These are phyloP conservation scores for Ramaria sp. DNA, from an alignment of 768 basidiomycete species.

Conservation along the genomic window DNA sequence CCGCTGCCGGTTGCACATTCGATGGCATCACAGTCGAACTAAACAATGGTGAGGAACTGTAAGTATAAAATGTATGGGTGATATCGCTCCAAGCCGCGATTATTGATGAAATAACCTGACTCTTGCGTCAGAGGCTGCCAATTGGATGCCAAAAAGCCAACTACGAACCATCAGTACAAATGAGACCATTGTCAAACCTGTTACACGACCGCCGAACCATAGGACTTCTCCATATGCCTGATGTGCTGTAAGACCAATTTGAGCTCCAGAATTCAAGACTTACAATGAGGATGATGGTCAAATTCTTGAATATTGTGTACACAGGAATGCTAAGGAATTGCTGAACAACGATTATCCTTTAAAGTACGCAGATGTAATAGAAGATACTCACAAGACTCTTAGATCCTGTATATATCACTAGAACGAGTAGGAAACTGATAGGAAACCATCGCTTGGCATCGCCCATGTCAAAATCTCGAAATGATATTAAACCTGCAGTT, in stretches of 20 bases:
- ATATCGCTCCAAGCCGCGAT: conserved; percentile 97
- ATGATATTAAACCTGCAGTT: conserved; percentile 66
- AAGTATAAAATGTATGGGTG: conserved; percentile 28
- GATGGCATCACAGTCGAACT: conserved; percentile 19
- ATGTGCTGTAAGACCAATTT: background rate
- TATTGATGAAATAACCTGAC: conserved; percentile 80
- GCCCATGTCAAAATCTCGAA: conserved; percentile 69
- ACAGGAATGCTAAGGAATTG: conserved; percentile 96
- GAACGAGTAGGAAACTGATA: conserved; percentile 83
- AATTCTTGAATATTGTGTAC: conserved; percentile 98
- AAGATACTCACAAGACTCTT: conserved; percentile 75
- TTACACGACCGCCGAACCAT: conserved; percentile 90
- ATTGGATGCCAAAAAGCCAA: background rate
- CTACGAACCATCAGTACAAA: conserved; percentile 81
- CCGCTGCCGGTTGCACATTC: conserved; percentile 28
- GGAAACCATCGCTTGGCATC: conserved; percentile 94
- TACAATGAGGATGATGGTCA: conserved; percentile 98
- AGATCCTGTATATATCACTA: conserved; percentile 95
- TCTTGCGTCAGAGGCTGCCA: background rate
- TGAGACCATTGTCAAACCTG: conserved; percentile 76
- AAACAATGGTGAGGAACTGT: conserved; percentile 14
- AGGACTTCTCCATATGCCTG: conserved; percentile 96
- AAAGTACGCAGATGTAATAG: background rate
- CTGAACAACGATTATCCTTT: conserved; percentile 28
- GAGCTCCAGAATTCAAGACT: conserved; percentile 20